Base-by-base conservation (phyloP, 768 basidiomycete genomes). In the Boletus sensibilis region DNA sequence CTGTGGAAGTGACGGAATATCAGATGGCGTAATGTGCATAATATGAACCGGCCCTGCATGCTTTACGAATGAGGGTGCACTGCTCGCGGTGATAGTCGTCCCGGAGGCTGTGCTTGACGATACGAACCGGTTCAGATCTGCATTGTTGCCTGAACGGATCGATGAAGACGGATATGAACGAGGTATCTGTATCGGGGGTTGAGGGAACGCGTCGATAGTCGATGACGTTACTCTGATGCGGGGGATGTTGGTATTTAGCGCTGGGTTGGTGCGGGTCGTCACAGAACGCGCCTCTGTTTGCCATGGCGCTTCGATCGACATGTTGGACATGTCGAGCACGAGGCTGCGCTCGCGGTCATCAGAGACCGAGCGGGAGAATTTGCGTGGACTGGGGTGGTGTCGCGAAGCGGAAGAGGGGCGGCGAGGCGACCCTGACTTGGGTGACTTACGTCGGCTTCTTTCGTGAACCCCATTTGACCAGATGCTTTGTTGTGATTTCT, bases 121-220 rank as follows among this genome's bases (percentile, higher is more conserved):
- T 10, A 95, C 91, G 65, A 92, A 92, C 25, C 94, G 88, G 65
- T 89, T 91, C 43, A 94, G 78, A 67, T 94, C 93, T 18, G 86
- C 86, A 59, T 82, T 82, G 16, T 79, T 74, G 3, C 78, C 75
- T 33, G 78, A 69, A 27, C 80, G 83, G 25, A 83, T 58, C 34
- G 84, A 81, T 20, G 77, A 77, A 9, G 82, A 73, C 27, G 84
- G 81, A 66, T 83, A 78, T 12, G 79, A 67, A 20, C 62, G 69
- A 7, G 65, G 56, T 13, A 61, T 59, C 52, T 55, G 67, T 7
- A 46, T 70, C n/a, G 76, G 74, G 21, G 75, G 74, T 33, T 72
- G 71, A 6, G 63, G 63, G 35, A 68, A 60, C 8, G 62, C 49
- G 18, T 74, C 66, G 14, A 67, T 44, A 38, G 68, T 55, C 1